Percentiles rank a stretch among this genome's conserved stretches.
phyloP scores from a whole-genome alignment of 108 stramenopile genomes.

The Schizochytrium sp. region DNA sequence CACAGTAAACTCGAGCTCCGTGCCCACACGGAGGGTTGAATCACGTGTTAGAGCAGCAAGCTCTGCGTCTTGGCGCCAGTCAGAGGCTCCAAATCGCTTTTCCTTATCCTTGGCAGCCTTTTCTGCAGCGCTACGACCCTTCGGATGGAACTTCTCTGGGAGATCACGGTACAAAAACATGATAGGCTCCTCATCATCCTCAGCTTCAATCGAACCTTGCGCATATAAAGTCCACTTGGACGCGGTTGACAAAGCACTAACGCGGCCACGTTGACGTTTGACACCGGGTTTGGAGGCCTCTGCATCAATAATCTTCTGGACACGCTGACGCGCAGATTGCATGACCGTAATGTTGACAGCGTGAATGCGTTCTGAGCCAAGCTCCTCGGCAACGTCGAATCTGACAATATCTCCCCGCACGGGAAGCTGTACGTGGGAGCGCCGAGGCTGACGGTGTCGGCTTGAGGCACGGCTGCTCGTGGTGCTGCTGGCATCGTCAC shows the following conservation, averaged over 20 bases:
- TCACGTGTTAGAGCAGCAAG: background rate
- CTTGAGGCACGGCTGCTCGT: conserved; percentile 34
- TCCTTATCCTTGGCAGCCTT: conserved; percentile 56
- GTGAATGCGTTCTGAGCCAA: conserved; percentile 48
- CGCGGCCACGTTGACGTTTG: conserved; percentile 35
- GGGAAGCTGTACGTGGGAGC: conserved; percentile 12
- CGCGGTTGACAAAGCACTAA: background rate
- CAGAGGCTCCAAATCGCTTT: conserved; percentile 37
- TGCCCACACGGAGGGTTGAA: background rate
- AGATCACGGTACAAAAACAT: conserved; percentile 31
- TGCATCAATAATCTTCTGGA: background rate
- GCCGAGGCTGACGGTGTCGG: background rate
- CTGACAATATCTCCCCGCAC: conserved; percentile 50
- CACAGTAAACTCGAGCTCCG: conserved; percentile 22
- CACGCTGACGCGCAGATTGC: background rate
- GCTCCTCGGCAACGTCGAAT: conserved; percentile 47
- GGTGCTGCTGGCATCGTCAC: background rate
- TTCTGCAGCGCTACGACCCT: background rate
- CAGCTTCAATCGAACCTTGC: conserved; percentile 20
- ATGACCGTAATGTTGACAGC: conserved; percentile 30
- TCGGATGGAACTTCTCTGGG: conserved; percentile 37
- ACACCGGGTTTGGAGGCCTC: background rate
- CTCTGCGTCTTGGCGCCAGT: conserved; percentile 49
- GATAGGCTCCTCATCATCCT: background rate
- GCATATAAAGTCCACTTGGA: background rate